Evolutionary conservation across 768 basidiomycete genomes (phyloP).

Genomic region (Panaeolus papilionaceus): DNA sequence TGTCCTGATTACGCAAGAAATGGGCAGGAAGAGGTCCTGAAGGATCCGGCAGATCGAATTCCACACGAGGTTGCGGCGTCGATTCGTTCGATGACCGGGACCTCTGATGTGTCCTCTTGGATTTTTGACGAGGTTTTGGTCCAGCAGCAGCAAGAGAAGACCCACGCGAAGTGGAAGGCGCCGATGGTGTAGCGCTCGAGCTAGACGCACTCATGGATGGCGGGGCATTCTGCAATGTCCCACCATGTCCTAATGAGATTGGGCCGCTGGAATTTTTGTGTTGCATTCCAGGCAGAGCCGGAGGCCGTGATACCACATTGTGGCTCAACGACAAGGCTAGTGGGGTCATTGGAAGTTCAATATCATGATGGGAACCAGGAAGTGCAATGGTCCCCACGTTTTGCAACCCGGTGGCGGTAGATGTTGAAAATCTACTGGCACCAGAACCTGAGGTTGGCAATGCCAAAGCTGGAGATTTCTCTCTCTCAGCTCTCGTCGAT

Average conservation of each 20-base stretch:
- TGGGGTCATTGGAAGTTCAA: constrained; percentile 86
- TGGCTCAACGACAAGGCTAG: constrained; percentile 68
- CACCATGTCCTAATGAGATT: constrained; percentile 7
- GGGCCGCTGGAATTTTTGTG: constrained; percentile 16
- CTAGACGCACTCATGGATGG: constrained; percentile 14
- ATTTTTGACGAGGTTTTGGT: constrained; percentile 22
- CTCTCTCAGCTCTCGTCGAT: constrained; percentile 63
- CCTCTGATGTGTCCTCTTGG: constrained; percentile 45
- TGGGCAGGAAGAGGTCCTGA: constrained; percentile 66
- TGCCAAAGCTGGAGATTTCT: constrained; percentile 65
- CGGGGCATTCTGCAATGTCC: constrained; percentile 1
- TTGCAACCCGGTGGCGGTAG: constrained; percentile 56
- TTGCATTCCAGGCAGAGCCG: constrained; percentile 35
- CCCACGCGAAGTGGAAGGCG: constrained; percentile 17
- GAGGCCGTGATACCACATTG: constrained; percentile 45
- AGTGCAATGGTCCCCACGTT: constrained; percentile 99
- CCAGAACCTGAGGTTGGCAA: constrained; percentile 53
- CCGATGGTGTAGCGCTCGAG: constrained; percentile 18
- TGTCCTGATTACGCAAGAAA: constrained; percentile 76
- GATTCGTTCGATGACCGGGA: constrained; percentile 37
- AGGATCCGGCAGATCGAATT: constrained; percentile 68
- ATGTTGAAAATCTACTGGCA: constrained; percentile 29
- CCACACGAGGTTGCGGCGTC: constrained; percentile 53
- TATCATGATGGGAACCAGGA: constrained; percentile 91
- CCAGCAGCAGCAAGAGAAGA: not conserved